Evolutionary conservation across 202 grass and related monocot genomes (phyloP).

Genomic region (Setaria viridis): DNA sequence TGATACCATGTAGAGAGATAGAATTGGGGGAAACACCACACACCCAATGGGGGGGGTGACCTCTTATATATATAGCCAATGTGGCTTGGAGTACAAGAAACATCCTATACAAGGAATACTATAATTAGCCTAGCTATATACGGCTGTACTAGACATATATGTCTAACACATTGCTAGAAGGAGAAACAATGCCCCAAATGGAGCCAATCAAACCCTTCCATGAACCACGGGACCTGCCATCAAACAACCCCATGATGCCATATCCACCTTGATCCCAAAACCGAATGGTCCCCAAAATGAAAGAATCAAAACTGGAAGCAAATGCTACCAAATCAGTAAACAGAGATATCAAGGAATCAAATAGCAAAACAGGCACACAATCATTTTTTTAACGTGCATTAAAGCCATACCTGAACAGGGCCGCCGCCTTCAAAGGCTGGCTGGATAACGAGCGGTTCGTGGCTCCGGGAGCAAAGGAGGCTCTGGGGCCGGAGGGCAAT

Average conservation of each 20-base stretch:
- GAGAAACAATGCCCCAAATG: background rate
- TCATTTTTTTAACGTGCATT: background rate
- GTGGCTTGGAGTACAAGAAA: too few species aligned
- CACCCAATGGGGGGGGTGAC: too few species aligned
- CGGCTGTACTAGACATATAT: too few species aligned
- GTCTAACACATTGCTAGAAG: background rate
- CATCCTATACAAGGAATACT: too few species aligned
- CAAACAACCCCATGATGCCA: background rate
- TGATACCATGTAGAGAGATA: too few species aligned
- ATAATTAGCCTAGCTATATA: too few species aligned
- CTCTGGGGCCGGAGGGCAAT: conserved; percentile 41
- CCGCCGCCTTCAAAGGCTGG: conserved; percentile 14
- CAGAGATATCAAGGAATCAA: too few species aligned
- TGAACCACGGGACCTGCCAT: background rate
- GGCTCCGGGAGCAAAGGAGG: conserved; percentile 13
- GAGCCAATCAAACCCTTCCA: background rate
- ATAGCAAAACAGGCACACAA: background rate
- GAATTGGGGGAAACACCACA: too few species aligned
- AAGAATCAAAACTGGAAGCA: background rate
- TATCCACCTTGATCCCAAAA: conserved; percentile 5
- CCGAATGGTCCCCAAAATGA: background rate
- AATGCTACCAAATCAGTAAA: background rate
- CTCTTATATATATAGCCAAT: too few species aligned
- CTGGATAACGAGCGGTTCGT: background rate
- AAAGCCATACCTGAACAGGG: conserved; percentile 11